phyloP scores from a whole-genome alignment of 2,329 filamentous ascomycete genomes.

The Alternaria burnsii region DNA sequence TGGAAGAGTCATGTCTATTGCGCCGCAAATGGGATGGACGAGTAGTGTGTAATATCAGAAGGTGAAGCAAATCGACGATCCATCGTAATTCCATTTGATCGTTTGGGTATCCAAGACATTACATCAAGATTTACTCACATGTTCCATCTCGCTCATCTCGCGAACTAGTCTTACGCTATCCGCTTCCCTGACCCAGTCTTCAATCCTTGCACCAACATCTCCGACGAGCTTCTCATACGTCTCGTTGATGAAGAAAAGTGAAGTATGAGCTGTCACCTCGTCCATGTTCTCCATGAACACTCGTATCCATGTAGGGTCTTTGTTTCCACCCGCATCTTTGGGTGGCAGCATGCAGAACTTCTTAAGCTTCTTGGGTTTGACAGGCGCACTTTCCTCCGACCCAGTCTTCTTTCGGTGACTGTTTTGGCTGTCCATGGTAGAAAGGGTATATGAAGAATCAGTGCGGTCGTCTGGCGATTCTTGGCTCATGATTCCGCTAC shows the following conservation, averaged over 20 bases:
- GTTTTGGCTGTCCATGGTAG: constrained; percentile 28
- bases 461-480: constrained; percentile 33
- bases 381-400: constrained; percentile 15
- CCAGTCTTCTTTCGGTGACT: constrained; percentile 1
- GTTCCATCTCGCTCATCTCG: constrained; percentile 25
- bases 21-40: constrained; percentile 10
- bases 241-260: constrained; percentile 76
- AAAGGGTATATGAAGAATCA: constrained; percentile 29
- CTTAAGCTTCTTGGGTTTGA: constrained; percentile 63
- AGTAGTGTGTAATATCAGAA: not conserved
- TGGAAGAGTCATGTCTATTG: constrained; percentile 7
- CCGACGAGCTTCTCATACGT: constrained; percentile 81
- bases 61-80: no score
- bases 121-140: constrained; percentile 5
- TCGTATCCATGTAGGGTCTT: constrained; percentile 77
- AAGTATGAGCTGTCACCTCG: constrained; percentile 85
- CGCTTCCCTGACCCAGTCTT: constrained; percentile 74
- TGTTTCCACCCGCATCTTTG: constrained; percentile 62
- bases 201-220: constrained; percentile 72
- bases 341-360: constrained; percentile 83
- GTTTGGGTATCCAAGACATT: constrained; percentile 3
- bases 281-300: constrained; percentile 85
- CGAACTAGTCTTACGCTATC: constrained; percentile 43
- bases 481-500: constrained; percentile 41
- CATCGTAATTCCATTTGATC: not conserved